Percentiles rank a stretch among this genome's conserved stretches.
Evolutionary conservation across 441 rosid species (phyloP).

Genomic region (Gossypium davidsonii): DNA sequence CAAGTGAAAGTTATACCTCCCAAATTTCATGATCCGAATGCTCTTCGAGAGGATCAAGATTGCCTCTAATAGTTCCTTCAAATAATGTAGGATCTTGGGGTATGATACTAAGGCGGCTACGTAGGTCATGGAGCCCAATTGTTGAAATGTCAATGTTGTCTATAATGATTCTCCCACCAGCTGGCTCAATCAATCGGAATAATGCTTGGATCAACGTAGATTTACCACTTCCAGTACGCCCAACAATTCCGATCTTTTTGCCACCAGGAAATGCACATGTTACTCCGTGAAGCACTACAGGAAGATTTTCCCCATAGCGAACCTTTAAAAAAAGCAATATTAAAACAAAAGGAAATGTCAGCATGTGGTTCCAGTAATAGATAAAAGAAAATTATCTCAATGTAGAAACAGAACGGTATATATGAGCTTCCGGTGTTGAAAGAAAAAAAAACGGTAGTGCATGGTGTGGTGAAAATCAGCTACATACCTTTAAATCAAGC

Average conservation of each 20-base stretch:
- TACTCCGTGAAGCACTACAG: slow-evolving; percentile 86
- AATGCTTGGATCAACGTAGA: slow-evolving; percentile 97
- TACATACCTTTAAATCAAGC: slow-evolving; percentile 72
- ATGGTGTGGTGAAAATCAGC: not conserved
- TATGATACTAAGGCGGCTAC: slow-evolving; percentile 87
- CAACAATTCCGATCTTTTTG: slow-evolving; percentile 95
- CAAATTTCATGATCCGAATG: slow-evolving; percentile 85
- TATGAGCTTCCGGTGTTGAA: not conserved
- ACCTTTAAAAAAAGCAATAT: slow-evolving; percentile 36
- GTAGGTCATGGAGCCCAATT: slow-evolving; percentile 96
- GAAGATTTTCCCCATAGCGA: slow-evolving; percentile 94
- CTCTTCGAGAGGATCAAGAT: slow-evolving; percentile 97
- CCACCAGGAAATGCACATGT: slow-evolving; percentile 90
- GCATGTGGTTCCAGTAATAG: not conserved
- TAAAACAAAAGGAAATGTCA: slow-evolving; percentile 15
- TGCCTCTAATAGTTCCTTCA: slow-evolving; percentile 90
- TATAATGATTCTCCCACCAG: slow-evolving; percentile 72
- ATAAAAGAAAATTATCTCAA: not conserved
- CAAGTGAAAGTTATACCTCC: not conserved
- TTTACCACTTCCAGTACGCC: slow-evolving; percentile 98
- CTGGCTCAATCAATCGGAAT: slow-evolving; percentile 90
- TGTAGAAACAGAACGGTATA: not conserved
- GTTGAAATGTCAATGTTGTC: slow-evolving; percentile 88
- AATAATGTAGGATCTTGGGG: slow-evolving; percentile 98
- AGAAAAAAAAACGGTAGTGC: not conserved